Base-by-base conservation (phyloP, 108 stramenopile genomes). In the Nitzschia palea region DNA sequence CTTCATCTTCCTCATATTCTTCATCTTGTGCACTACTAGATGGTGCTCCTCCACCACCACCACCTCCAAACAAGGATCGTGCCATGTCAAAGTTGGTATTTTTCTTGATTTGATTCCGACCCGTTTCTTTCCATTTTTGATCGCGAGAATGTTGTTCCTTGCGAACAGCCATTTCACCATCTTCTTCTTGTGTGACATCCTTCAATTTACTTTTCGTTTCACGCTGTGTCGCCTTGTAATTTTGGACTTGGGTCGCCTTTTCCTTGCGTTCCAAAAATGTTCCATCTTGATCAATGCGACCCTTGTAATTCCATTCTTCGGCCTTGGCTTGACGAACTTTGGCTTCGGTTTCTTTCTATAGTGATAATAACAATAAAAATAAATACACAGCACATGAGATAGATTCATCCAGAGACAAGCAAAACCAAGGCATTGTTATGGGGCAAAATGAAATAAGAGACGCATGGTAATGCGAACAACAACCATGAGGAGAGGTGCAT, bases 21-120 rank as follows among this genome's bases (percentile, higher is more conserved):
- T 55, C 52, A 8, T 68, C 44, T 0, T 69, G 57, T 33, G 58
- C 68, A 20, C 55, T 37, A 17, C 55, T 27, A 10, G 55, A 20
- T 3, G 50, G 23, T 9, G 33, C 10, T 17, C 36, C 35, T 9
- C 54, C 0, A 17, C 26, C 23, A 33, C 57, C 71, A 18, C 71
- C 71, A 44, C 71, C 71, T 34, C 71, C 71, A 63, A 71, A 71
- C 14, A 71, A 30, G 17, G 58, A 60, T 25, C 71, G 37, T n/a
- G 71, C 71, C 71, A 71, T 71, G 27, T 71, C 71, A 44, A 71
- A 71, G 32, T 71, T 71, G 15, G 71, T 62, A 37, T 71, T 71
- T 17, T 30, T 37, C 30, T 71, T 71, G 52, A 64, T 47, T 31
- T 71, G 71, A 32, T 71, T 64, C 3, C 71, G 50, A 4, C 55